Evolutionary conservation across 345 rosid genomes (phyloP), one percentile per base, ranked within the genome.

Genomic region (Aethionema arabicum): DNA sequence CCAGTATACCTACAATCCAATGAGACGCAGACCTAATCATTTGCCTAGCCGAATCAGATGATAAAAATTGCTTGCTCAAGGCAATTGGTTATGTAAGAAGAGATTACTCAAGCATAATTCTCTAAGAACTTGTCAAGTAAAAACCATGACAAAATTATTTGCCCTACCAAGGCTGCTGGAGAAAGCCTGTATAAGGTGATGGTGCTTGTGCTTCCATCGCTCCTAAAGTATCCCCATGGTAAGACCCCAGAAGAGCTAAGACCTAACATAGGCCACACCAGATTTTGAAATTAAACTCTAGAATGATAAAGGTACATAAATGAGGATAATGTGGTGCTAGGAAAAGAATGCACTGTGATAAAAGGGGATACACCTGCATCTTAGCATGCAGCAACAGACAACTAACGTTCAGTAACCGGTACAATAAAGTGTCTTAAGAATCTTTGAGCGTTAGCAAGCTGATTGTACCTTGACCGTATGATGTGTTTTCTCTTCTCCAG

Each of bases 201-300:
- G 97, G 96, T 21, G 96, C 90, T 80, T 87, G 99, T 52, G 97
- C 99, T 83, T 90, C 99, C 99, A 93, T 93, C 35, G 96, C 96
- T 77, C 96, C 97, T 76, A 90, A 82, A 56, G 99, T 93, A 72
- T 90, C 99, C 54, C 97, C 99, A 73, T 93, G 99, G 77, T 87
- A 93, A 66, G 95, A 93, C 55, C 97, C 95, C 53, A 78, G 79
- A 63, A 90, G 97, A 42, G 99, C 99, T 58, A 93, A 68, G 53
- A 90, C 95, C 97, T 90, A 67, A 58, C 71, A 63, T 32, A 64
- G 57, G 44, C 52, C 14, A 53, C 69, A 49, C 45, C 45, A 65
- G 43, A 12, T 6, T 50, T 64, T 31, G 10, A 38, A 38, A 38
- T 51, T 7, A 43, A 21, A 51, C 5, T 31, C 52, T 8, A 7